phyloP scores from a whole-genome alignment of 1,284 basidiomycete genomes.

The Neolentinus lepideus region DNA sequence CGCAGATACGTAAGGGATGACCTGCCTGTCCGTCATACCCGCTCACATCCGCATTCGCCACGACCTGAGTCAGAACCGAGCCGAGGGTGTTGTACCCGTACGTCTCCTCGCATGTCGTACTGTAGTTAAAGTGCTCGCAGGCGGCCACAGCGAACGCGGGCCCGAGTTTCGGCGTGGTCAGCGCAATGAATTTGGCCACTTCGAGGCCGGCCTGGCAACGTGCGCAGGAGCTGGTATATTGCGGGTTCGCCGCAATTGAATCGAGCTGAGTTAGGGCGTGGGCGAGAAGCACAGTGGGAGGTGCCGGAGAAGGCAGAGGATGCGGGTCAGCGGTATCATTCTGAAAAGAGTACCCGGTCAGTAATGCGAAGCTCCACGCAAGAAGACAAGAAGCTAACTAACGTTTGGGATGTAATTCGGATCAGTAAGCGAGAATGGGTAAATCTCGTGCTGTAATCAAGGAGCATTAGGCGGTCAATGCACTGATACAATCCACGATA shows the following conservation, averaged over 20 bases:
- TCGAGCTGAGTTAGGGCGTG: conserved; percentile 48
- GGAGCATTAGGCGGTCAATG: not conserved
- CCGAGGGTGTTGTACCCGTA: conserved; percentile 47
- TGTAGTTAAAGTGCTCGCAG: conserved; percentile 55
- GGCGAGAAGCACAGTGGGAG: conserved; percentile 33
- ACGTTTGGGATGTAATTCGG: conserved; percentile 48
- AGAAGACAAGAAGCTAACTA: conserved; percentile 1
- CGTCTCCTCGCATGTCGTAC: conserved; percentile 40
- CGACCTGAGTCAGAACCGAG: conserved; percentile 57
- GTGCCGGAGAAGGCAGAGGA: conserved; percentile 49
- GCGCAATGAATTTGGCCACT: conserved; percentile 57
- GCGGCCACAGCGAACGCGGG: conserved; percentile 50
- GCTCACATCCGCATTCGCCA: conserved; percentile 57
- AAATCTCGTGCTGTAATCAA: conserved; percentile 44
- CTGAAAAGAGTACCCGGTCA: conserved; percentile 12
- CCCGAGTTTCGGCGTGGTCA: conserved; percentile 58
- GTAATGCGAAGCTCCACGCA: not conserved
- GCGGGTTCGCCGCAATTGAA: conserved; percentile 42
- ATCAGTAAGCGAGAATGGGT: conserved; percentile 50
- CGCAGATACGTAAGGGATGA: conserved; percentile 14
- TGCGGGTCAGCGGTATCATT: conserved; percentile 61
- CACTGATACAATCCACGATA: conserved; percentile 4
- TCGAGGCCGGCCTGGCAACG: conserved; percentile 58
- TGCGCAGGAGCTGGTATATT: conserved; percentile 49
- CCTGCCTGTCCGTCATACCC: conserved; percentile 64